Evolutionary conservation across 192 early-diverging fungal species (phyloP).

Genomic region (Ambispora gerdemannii): DNA sequence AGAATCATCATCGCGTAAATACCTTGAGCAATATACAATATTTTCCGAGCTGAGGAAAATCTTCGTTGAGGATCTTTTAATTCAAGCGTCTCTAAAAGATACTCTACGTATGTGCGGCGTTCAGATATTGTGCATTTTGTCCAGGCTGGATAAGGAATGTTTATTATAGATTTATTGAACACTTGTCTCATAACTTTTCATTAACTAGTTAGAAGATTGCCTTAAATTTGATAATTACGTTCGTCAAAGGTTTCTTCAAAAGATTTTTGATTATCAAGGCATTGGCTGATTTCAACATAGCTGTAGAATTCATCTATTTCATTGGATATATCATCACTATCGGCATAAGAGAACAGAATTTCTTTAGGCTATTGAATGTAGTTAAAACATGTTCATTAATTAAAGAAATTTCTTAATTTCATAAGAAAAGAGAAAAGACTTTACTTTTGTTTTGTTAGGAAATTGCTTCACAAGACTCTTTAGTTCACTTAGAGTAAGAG

Average conservation of each 20-base stretch:
- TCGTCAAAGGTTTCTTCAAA: constrained; percentile 44
- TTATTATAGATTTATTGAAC: too few relatives aligned
- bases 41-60: constrained; percentile 48
- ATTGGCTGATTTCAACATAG: constrained; percentile 49
- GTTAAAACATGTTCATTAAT: not conserved
- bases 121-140: constrained; percentile 39
- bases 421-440: not conserved
- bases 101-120: constrained; percentile 44
- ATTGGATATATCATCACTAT: constrained; percentile 45
- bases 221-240: constrained; percentile 37
- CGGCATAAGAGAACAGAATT: constrained; percentile 48
- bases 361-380: constrained; percentile 36
- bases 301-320: constrained; percentile 61
- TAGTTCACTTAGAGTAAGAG: constrained; percentile 51
- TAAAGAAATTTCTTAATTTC: not conserved
- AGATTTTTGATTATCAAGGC: constrained; percentile 38
- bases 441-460: constrained; percentile 50
- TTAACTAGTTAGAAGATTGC: too few relatives aligned
- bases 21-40: constrained; percentile 72
- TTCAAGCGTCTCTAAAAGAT: constrained; percentile 60
- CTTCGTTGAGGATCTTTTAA: constrained; percentile 46
- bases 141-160: constrained; percentile 46
- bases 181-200: too few relatives aligned
- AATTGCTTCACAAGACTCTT: constrained; percentile 52
- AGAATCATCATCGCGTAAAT: too few relatives aligned